Evolutionary conservation across 2,329 filamentous ascomycete genomes (phyloP), one percentile per base, ranked within the genome.

Genomic region (Chalaropsis thielavioides): DNA sequence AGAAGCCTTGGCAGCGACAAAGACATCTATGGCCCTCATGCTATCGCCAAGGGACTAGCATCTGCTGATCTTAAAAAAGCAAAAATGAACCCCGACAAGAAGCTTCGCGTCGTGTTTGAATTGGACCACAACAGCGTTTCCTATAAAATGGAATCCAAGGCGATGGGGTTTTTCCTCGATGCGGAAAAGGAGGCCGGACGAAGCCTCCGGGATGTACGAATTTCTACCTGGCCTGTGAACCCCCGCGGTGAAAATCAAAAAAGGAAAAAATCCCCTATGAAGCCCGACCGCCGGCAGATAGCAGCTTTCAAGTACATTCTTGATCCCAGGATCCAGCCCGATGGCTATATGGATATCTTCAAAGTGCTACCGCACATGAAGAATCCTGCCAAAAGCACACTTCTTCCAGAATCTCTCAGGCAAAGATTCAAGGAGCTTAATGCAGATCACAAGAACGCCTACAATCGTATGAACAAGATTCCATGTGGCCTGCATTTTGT

Each of bases 401-500:
- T 64, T 1, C 68, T 76, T 2, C 71, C 73, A 0, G 19, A 61
- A 1, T 24, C 68, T 1, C 66, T 76, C 4, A 27, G 74, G 0
- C 46, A 70, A 0, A 72, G 70, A 40, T 76, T 74, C 64, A 63
- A 65, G 1, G 68, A 70, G 0, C 73, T 79, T 60, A 75, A 79
- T 24, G 40, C 66, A 0, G 73, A 79, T n/a, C 77, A 79, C 40
- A 68, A 68, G 0, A 63, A 68, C 0, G 76, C 76, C 0, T 76
- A 77, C 41, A 35, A 71, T 0, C 72, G 72, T 0, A 70, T 79
- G 0, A 66, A 68, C 1, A 68, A 68, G 0, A 74, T 80, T 11
- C 76, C 76, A 0, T 77, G 75, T n/a, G 75, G 77, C 0, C 67
- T 80, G 0, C 75, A 73, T 35, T 74, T 80, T 60, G 70, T 80